Base-by-base conservation (phyloP, 768 basidiomycete genomes). In the Ramaria rubella region DNA sequence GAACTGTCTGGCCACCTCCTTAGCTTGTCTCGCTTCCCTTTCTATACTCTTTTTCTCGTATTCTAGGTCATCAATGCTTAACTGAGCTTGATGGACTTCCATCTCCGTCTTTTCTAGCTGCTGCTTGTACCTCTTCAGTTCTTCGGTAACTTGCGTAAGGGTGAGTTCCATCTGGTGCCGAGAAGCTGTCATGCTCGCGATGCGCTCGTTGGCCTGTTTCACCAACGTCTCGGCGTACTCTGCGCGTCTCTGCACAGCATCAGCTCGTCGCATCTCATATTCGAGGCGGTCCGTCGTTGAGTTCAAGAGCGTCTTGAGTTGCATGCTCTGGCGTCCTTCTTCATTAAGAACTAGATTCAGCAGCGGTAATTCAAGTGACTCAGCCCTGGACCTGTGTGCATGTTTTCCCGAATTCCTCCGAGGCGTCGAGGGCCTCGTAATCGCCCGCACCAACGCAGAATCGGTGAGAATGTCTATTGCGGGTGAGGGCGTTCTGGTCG, bases 321-420 rank as follows among this genome's bases (percentile, higher is more conserved):
- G 75, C 55, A 73, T 73, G n/a, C 74, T 72, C 61, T 82, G 80
- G 53, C 76, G 75, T 65, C 84, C 81, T 65, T 83, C 81, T 58
- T 83, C 65, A 60, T 77, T 73, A 26, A 77, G 69, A 26, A 77
- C 72, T 12, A 80, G 61, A 21, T 65, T 67, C 34, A 72, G 64
- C 48, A 72, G 55, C 44, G 55, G 46, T 11, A 40, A 23, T 15
- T 56, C 55, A 17, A 24, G 31, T 11, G 43, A 19, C 26, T 42
- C 53, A 27, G 24, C 23, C 14, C n/a, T 36, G 31, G 49, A n/a
- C 44, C 48, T 56, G 26, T 26, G 33, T 11, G 53, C 44, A 36
- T 19, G 31, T 12, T 15, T 23, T 7, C 49, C 19, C 17, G 33
- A 36, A 21, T 34, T 30, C 7, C 33, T n/a, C 14, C 55, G 42